Conservation (phyloP, 495 filamentous ascomycete genomes). For the Penicillium parvum region DNA sequence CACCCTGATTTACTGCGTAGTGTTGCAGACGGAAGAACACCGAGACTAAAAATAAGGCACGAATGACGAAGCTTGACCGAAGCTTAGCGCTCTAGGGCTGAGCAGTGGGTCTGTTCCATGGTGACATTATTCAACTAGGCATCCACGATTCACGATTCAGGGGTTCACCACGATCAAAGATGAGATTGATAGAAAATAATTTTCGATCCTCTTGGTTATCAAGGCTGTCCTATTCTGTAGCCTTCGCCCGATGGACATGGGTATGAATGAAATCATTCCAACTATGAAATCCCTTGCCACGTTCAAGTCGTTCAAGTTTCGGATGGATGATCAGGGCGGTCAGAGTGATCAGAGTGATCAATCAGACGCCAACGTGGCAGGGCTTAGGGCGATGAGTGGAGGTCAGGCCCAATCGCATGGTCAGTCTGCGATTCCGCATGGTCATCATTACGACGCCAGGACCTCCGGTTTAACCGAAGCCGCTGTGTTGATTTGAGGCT, state of each 20-base stretch:
- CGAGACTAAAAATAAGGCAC: conserved; percentile 8
- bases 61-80: conserved; percentile 20
- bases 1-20: conserved; percentile 2
- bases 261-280: too few relatives aligned
- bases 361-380: not conserved
- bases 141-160: not conserved
- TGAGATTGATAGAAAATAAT: too few relatives aligned
- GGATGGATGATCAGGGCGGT: too few relatives aligned
- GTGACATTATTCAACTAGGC: not conserved
- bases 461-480: conserved; percentile 2
- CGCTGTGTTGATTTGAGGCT: not conserved
- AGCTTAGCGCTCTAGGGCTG: conserved; percentile 13
- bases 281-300: not conserved
- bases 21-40: too few relatives aligned
- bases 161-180: too few relatives aligned
- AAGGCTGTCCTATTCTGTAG: too few relatives aligned
- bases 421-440: conserved; percentile 4
- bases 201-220: too few relatives aligned
- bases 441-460: conserved; percentile 4
- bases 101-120: not conserved
- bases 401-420: not conserved
- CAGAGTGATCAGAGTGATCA: not conserved
- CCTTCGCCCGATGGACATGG: too few relatives aligned
- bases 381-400: conserved; percentile 4
- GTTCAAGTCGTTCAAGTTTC: not conserved